Evolutionary conservation across 306 rosid species (phyloP).

Genomic region (Urtica urens): DNA sequence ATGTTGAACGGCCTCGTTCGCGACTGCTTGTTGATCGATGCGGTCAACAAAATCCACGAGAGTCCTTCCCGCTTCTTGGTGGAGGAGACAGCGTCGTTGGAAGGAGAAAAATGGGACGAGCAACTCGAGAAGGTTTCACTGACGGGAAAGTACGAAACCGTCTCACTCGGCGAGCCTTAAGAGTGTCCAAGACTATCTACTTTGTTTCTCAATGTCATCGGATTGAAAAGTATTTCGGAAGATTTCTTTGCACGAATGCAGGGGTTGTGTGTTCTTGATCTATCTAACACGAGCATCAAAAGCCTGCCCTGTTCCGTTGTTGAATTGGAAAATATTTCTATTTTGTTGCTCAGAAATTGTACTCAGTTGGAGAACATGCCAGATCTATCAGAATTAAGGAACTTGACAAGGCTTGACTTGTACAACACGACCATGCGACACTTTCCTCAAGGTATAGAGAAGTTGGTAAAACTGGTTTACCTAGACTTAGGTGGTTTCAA

Average conservation of each 20-base stretch:
- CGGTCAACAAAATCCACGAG: neutral
- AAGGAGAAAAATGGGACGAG: slow-evolving; percentile 7
- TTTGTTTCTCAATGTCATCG: neutral
- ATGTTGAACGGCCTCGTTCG: slow-evolving; percentile 9
- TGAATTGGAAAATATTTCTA: slow-evolving; percentile 7
- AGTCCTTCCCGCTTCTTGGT: slow-evolving; percentile 13
- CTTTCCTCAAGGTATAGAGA: slow-evolving; percentile 15
- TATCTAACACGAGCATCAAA: slow-evolving; percentile 4
- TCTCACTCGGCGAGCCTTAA: neutral
- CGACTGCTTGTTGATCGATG: slow-evolving; percentile 10
- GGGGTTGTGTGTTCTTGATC: slow-evolving; percentile 12
- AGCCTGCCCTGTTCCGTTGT: slow-evolving; percentile 10
- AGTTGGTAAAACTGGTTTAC: slow-evolving; percentile 2
- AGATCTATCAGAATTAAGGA: neutral
- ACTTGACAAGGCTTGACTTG: slow-evolving; percentile 12
- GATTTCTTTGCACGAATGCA: slow-evolving; percentile 7
- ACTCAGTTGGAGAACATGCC: slow-evolving; percentile 1
- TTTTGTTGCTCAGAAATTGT: slow-evolving; percentile 8
- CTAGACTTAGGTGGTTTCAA: neutral
- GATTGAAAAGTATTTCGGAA: slow-evolving; percentile 5
- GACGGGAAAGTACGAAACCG: slow-evolving; percentile 5
- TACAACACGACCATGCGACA: neutral
- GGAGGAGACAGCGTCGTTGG: slow-evolving; percentile 1
- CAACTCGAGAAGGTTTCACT: slow-evolving; percentile 11
- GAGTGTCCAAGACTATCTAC: slow-evolving; percentile 16